These are phyloP conservation scores for Aureobasidium sp. DNA, from an alignment of 2,329 filamentous ascomycete species.

Conservation along the genomic window DNA sequence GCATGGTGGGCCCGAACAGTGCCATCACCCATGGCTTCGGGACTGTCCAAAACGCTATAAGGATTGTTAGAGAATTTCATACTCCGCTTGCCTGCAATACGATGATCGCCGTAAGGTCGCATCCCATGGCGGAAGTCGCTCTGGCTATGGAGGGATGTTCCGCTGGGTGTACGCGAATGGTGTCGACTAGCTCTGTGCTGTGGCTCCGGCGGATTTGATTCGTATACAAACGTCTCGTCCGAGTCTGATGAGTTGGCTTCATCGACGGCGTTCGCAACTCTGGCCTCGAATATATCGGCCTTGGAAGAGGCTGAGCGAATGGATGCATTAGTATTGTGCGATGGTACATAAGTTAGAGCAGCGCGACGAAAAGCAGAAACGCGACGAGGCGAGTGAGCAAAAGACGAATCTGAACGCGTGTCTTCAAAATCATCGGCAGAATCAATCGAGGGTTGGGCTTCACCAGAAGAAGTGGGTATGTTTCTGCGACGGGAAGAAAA, in stretches of 20 bases:
- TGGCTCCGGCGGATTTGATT: constrained; percentile 75
- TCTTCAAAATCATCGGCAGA: not conserved
- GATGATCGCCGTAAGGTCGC: constrained; percentile 55
- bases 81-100: constrained; percentile 69
- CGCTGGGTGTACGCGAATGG: constrained; percentile 90
- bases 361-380: constrained; percentile 1
- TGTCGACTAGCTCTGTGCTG: constrained; percentile 60
- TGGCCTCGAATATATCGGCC: constrained; percentile 96
- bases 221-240: constrained; percentile 97
- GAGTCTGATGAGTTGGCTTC: constrained; percentile 95
- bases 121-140: constrained; percentile 48
- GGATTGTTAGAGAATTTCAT: constrained; percentile 91
- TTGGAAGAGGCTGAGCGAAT: constrained; percentile 66
- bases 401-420: constrained; percentile 2
- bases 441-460: not conserved
- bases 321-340: constrained; percentile 19
- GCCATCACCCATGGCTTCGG: constrained; percentile 31
- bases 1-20: constrained; percentile 54
- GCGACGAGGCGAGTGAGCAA: constrained; percentile 4
- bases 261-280: constrained; percentile 91
- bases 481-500: constrained; percentile 9
- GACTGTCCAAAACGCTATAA: constrained; percentile 53
- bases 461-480: not conserved
- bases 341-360: constrained; percentile 6
- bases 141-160: constrained; percentile 69